Evolutionary conservation across 768 basidiomycete species (phyloP), one percentile per base, ranked within the genome.

Genomic region (Pleurotus eryngii): DNA sequence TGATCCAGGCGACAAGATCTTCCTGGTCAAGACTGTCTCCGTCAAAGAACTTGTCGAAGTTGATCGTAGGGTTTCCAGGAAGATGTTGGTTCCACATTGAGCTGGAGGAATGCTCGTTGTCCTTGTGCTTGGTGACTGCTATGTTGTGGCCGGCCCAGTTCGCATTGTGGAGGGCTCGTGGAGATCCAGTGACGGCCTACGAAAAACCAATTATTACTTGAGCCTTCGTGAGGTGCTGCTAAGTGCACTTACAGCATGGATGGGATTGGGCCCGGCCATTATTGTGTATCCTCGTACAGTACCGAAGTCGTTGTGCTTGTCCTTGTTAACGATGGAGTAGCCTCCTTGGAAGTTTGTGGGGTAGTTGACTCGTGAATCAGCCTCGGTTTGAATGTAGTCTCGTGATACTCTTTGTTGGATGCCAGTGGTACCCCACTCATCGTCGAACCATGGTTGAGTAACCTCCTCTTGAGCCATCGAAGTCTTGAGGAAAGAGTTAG

Each of bases 1-100:
- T 86, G 55, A 87, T 64, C 84, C 85, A 88, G n/a, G 80, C 79
- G 2, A 87, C 85, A 8, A 88, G 68, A 65, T 88, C 86, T 62
- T 84, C 75, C 63, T 87, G 85, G 0, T 77, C 79, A 43, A 88
- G 74, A 57, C 76, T 81, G 68, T 88, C 86, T 4, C 79, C 81
- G 60, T 87, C 76, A 66, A 86, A 86, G 70, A 84, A 85, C 45
- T 77, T 74, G 68, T 83, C 78, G 66, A 84, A 86, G 64, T 85
- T 74, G 48, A 85, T 81, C 7, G 76, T 68, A 3, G 83, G 83
- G 4, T 62, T 60, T 1, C 81, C 85, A 1, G 85, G 84, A 3
- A 87, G 67, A 64, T 87, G 80, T 54, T 82, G 72, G 66, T 86
- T 87, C 84, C 85, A 88, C 70, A 79, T 77, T 43, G 73, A 74